Evolutionary conservation across 225 moss, liverwort and hornwort genomes (phyloP), one percentile per base, ranked within the genome.

Genomic region (Pleurozium schreberi): DNA sequence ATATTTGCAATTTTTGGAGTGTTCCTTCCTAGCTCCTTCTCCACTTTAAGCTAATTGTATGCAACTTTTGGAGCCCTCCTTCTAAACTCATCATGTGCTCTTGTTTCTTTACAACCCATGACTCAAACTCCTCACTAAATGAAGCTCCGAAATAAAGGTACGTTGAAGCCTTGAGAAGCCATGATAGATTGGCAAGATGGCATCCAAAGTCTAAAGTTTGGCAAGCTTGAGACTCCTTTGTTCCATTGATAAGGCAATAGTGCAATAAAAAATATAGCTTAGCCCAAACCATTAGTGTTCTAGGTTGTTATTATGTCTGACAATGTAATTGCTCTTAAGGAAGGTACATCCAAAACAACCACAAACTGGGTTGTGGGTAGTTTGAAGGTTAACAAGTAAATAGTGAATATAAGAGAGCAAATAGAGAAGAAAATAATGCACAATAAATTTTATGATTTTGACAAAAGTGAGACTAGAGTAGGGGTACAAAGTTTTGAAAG

Each of bases 221-320:
- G 5, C 8, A 2, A 34, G 8, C 4, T 8, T 0, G 0, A n/a
- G 0, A 8, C 8, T 50, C 20, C 2, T 1, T 0, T 76, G 0
- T 14, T 76, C 4, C 0, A 0, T 34, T 52, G 1, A 4, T 0
- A 0, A 75, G 1, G 9, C 5, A 33, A 50, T 0, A 1, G 1
- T 33, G 50, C 0, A 0, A 2, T 49, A 19, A 19, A 30, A 74
- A 49, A 50, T 7, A 33, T 4, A 75, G 1, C 8, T 2, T 0
- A 2, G 0, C 4, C 1, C 1, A 0, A 2, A 0, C 4, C 19
- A 33, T 33, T 0, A 33, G 0, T 0, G 0, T 49, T 33, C 1
- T 0, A 1, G 1, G 7, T 4, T 31, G 31, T 30, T 6, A 11
- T 47, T 71, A 3, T 1, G 1, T 17, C 0, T 71, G 0, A 21